Percentiles rank a stretch among this genome's conserved stretches.
These are phyloP conservation scores for Diaporthe citriasiana DNA, from an alignment of 2,329 filamentous ascomycete genomes.

Conservation along the genomic window DNA sequence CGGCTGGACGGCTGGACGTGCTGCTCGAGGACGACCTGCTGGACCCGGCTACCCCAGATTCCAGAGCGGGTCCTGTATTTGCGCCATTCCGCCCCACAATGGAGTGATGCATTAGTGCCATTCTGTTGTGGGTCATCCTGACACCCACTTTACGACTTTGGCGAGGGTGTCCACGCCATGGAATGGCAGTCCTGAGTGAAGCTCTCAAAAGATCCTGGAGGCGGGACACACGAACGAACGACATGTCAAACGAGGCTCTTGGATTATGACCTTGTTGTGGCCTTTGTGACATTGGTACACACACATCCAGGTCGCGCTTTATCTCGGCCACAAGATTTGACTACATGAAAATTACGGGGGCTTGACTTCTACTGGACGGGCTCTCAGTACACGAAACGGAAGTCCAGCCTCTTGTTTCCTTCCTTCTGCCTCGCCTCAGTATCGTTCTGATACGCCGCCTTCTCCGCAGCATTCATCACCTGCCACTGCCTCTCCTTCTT, in stretches of 20 bases:
- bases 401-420: constrained; percentile 65
- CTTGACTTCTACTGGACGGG: not conserved
- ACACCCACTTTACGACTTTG: not conserved
- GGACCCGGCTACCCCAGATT: constrained; percentile 39
- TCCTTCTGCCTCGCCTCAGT: constrained; percentile 59
- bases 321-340: not conserved
- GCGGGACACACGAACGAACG: not conserved
- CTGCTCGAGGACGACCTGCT: constrained; percentile 7
- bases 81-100: constrained; percentile 39
- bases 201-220: not conserved
- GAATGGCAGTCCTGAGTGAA: not conserved
- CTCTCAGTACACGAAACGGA: constrained; percentile 61
- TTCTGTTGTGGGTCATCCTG: not conserved
- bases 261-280: not conserved
- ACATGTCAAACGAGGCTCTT: not conserved
- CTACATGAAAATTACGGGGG: not conserved
- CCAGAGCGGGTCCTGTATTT: constrained; percentile 25
- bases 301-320: not conserved
- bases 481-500: constrained; percentile 63
- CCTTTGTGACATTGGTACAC: not conserved
- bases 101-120: constrained; percentile 40
- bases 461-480: constrained; percentile 60
- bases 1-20: not conserved
- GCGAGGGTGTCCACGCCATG: not conserved
- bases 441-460: constrained; percentile 61